Conservation (phyloP, 2,329 filamentous ascomycete genomes). For the Ascochyta lentis region DNA sequence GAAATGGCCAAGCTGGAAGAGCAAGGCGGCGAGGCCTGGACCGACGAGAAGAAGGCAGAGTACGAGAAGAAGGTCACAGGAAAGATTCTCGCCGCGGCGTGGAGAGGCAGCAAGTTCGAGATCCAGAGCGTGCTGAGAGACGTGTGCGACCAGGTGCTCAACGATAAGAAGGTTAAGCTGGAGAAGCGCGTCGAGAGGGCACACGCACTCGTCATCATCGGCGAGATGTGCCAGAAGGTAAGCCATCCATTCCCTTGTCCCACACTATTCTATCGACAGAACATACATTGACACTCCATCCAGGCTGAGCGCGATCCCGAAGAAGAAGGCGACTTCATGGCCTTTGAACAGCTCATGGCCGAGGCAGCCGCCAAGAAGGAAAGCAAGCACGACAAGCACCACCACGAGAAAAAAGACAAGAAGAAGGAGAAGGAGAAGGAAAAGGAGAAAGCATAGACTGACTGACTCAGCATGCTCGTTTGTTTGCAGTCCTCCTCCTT, state of each 20-base stretch:
- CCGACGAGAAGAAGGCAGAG: slow-evolving; percentile 93
- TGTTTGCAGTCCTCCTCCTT: not conserved
- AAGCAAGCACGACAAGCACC: slow-evolving; percentile 75
- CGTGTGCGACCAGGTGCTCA: slow-evolving; percentile 87
- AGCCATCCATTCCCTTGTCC: slow-evolving; percentile 25
- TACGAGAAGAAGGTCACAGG: slow-evolving; percentile 95
- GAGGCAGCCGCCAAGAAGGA: slow-evolving; percentile 97
- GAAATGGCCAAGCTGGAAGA: slow-evolving; percentile 98
- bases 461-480: not conserved
- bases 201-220: slow-evolving; percentile 85
- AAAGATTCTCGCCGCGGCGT: slow-evolving; percentile 96
- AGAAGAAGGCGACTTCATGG: slow-evolving; percentile 98
- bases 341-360: slow-evolving; percentile 96
- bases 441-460: not conserved
- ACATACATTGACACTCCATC: not conserved
- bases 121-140: slow-evolving; percentile 95
- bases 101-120: slow-evolving; percentile 96
- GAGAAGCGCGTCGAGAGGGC: slow-evolving; percentile 90
- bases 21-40: slow-evolving; percentile 95
- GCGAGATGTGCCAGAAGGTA: slow-evolving; percentile 89
- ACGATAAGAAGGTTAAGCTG: slow-evolving; percentile 78
- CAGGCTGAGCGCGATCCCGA: slow-evolving; percentile 89
- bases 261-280: not conserved
- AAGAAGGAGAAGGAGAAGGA: slow-evolving; percentile 36
- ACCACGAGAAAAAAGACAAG: slow-evolving; percentile 50